A percentile compares a stretch with the other conserved stretches of the same genome.
Conservation (phyloP, 306 rosid genomes). For the Hippophae tibetana region DNA sequence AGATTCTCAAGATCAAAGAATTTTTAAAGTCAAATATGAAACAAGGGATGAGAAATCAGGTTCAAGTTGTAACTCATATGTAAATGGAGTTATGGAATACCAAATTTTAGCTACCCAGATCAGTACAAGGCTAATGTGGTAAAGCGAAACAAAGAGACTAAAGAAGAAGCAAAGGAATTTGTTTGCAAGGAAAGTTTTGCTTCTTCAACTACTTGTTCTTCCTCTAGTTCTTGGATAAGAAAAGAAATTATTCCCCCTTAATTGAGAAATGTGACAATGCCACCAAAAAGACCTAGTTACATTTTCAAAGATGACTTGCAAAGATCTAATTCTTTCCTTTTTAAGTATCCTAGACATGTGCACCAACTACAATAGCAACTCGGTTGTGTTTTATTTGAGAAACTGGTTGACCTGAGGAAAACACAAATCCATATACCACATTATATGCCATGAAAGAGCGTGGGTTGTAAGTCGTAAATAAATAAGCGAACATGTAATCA, state of each 20-base stretch:
- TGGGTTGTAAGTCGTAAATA: no score
- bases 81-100: slow-evolving; percentile 16
- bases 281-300: slow-evolving; percentile 30
- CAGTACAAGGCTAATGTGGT: slow-evolving; percentile 3
- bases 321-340: slow-evolving; percentile 51
- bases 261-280: slow-evolving; percentile 55
- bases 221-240: slow-evolving; percentile 14
- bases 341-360: slow-evolving; percentile 28
- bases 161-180: not conserved
- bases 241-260: slow-evolving; percentile 23
- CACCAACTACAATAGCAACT: no score
- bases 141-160: slow-evolving; percentile 11
- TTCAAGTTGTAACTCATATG: slow-evolving; percentile 19
- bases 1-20: slow-evolving; percentile 38
- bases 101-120: slow-evolving; percentile 26
- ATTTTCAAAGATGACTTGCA: slow-evolving; percentile 22
- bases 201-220: no score
- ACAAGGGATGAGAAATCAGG: slow-evolving; percentile 29
- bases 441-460: no score
- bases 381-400: no score
- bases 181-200: not conserved
- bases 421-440: no score
- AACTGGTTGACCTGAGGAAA: no score
- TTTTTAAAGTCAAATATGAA: slow-evolving; percentile 28
- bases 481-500: no score